Percentiles rank a stretch among this genome's conserved stretches.
These are phyloP conservation scores for Pseudoturritis turrita DNA, from an alignment of 345 rosid species.

Conservation along the genomic window DNA sequence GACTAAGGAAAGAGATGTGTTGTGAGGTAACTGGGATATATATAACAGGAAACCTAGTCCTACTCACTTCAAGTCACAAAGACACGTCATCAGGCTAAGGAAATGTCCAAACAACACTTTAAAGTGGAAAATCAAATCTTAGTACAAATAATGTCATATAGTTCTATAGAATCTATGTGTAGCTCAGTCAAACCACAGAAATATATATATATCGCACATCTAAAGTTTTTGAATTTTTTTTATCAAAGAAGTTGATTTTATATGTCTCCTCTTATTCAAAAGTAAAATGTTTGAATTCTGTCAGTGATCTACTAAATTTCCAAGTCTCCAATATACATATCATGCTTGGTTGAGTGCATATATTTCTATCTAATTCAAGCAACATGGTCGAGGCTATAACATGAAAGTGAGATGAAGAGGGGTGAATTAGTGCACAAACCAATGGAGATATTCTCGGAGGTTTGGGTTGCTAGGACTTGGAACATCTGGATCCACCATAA, in stretches of 20 bases:
- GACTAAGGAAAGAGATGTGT: not conserved
- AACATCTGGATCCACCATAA: conserved; percentile 42
- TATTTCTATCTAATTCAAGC: not conserved
- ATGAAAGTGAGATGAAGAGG: not conserved
- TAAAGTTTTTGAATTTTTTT: not conserved
- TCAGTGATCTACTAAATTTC: not conserved
- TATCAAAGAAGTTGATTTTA: not conserved
- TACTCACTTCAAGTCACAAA: not conserved
- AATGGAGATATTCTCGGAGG: conserved; percentile 37
- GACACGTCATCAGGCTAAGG: conserved; percentile 1
- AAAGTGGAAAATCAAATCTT: conserved; percentile 8
- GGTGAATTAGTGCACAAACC: conserved; percentile 17
- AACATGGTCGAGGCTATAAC: not conserved
- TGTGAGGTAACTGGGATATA: not conserved
- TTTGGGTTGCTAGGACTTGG: conserved; percentile 38
- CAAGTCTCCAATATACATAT: not conserved
- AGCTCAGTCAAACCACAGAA: not conserved
- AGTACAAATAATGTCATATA: conserved; percentile 6
- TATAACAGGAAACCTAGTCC: not conserved
- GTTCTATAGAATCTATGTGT: not conserved
- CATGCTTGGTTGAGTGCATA: not conserved
- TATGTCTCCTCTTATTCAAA: not conserved
- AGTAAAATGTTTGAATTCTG: not conserved
- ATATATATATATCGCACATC: not conserved
- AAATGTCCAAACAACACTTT: conserved; percentile 6